A percentile compares a stretch with the other conserved stretches of the same genome.
These are phyloP conservation scores for Lipomyces oligophaga DNA, from an alignment of 805 yeast genomes.

Conservation along the genomic window DNA sequence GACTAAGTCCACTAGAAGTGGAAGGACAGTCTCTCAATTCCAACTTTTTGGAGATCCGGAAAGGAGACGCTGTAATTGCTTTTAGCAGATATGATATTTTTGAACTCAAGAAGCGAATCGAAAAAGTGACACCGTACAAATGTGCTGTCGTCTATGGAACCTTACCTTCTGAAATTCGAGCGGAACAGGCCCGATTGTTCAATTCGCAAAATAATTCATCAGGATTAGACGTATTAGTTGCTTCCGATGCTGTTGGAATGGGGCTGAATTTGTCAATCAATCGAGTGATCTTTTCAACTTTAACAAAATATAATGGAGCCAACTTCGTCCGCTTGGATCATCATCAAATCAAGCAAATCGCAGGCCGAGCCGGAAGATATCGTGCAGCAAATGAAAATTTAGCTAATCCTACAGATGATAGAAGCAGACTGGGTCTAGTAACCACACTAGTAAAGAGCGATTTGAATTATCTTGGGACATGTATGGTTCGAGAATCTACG, in stretches of 20 bases:
- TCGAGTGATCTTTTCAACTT: constrained; percentile 69
- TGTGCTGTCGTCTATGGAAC: constrained; percentile 95
- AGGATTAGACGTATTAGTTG: constrained; percentile 75
- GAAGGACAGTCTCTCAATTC: constrained; percentile 40
- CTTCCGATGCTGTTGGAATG: constrained; percentile 98
- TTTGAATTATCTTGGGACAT: constrained; percentile 40
- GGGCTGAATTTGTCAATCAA: constrained; percentile 81
- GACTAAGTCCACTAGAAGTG: constrained; percentile 69
- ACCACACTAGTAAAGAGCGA: constrained; percentile 30
- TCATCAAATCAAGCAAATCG: constrained; percentile 83
- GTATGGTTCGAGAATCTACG: constrained; percentile 51
- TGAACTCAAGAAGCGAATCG: constrained; percentile 65
- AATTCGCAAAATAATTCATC: constrained; percentile 65
- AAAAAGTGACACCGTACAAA: constrained; percentile 53
- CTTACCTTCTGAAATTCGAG: constrained; percentile 89
- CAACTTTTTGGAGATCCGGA: constrained; percentile 43
- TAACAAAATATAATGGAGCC: constrained; percentile 67
- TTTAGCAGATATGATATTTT: constrained; percentile 75
- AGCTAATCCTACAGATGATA: background rate
- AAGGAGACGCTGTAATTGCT: constrained; percentile 88
- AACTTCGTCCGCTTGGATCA: constrained; percentile 47
- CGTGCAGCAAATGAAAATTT: constrained; percentile 28
- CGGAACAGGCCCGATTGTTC: constrained; percentile 74
- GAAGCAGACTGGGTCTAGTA: constrained; percentile 32
- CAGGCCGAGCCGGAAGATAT: constrained; percentile 92